phyloP scores from a whole-genome alignment of 805 yeast genomes.

The Barnettozyma sp. region DNA sequence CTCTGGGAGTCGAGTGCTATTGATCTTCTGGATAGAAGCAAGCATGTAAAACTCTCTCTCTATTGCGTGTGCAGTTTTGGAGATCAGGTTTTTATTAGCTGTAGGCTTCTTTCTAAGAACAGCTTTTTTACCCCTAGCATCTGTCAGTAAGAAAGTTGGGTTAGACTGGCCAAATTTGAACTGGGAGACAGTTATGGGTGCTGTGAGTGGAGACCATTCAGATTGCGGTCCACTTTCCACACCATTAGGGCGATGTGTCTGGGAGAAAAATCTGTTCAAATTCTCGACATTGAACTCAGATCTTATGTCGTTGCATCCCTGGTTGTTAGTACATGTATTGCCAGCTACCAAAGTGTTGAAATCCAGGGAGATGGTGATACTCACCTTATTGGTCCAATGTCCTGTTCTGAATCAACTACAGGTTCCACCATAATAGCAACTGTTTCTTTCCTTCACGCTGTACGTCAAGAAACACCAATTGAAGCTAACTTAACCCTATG shows the following conservation, averaged over 20 bases:
- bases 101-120: constrained; percentile 55
- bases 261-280: constrained; percentile 24
- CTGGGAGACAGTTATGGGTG: constrained; percentile 38
- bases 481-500: too few species aligned
- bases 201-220: constrained; percentile 18
- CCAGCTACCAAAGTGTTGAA: too few species aligned
- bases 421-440: constrained; percentile 3
- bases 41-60: constrained; percentile 53
- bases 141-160: constrained; percentile 49
- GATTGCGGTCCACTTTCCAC: constrained; percentile 14
- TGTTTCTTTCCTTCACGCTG: too few species aligned
- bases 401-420: constrained; percentile 23
- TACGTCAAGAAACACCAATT: too few species aligned
- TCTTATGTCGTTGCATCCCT: too few species aligned
- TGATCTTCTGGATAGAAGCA: constrained; percentile 28
- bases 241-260: constrained; percentile 5
- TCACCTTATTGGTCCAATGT: constrained; percentile 22
- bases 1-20: constrained; percentile 11
- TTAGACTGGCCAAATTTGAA: constrained; percentile 59
- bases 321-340: constrained; percentile 1
- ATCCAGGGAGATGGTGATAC: too few species aligned
- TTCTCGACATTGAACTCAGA: constrained; percentile 23
- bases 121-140: constrained; percentile 31
- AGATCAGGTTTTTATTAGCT: constrained; percentile 40
- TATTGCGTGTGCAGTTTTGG: constrained; percentile 54